A percentile compares a stretch with the other conserved stretches of the same genome.
Evolutionary conservation across 2,329 filamentous ascomycete genomes (phyloP).

Genomic region (Penicillium sp.): DNA sequence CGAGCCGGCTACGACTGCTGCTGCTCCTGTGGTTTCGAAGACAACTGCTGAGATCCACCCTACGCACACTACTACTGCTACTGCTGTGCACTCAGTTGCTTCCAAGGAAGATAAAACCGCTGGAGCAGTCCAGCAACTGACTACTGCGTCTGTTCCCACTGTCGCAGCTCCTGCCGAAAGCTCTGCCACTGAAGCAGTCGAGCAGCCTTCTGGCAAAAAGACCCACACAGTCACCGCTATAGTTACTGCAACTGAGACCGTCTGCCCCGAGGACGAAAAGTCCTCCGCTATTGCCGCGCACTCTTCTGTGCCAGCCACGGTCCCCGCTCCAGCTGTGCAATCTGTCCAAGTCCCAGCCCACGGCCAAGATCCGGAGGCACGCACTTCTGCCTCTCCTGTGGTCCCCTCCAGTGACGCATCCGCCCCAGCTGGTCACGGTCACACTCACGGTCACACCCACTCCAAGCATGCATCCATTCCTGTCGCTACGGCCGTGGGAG

Average conservation of each 20-base stretch:
- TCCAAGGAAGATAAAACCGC: background rate
- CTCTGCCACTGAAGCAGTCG: background rate
- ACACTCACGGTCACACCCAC: background rate
- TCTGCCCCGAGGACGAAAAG: conserved; percentile 15
- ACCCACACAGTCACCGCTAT: conserved; percentile 8
- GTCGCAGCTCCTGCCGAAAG: conserved; percentile 1
- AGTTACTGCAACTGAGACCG: conserved; percentile 17
- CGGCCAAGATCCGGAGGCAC: background rate
- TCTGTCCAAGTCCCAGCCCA: background rate
- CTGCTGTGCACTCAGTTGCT: background rate
- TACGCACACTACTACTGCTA: background rate
- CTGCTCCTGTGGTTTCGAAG: background rate
- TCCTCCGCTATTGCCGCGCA: background rate
- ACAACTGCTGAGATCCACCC: background rate
- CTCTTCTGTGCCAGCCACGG: background rate
- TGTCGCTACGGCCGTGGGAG: background rate
- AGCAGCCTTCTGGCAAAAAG: background rate
- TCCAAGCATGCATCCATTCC: background rate
- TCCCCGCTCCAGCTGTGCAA: background rate
- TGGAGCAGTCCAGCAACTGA: background rate
- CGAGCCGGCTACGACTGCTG: background rate
- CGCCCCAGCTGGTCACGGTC: background rate
- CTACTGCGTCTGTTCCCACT: background rate
- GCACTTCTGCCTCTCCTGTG: background rate
- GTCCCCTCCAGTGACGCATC: background rate